phyloP scores from a whole-genome alignment of 768 basidiomycete species.

The Roridomyces roridus region DNA sequence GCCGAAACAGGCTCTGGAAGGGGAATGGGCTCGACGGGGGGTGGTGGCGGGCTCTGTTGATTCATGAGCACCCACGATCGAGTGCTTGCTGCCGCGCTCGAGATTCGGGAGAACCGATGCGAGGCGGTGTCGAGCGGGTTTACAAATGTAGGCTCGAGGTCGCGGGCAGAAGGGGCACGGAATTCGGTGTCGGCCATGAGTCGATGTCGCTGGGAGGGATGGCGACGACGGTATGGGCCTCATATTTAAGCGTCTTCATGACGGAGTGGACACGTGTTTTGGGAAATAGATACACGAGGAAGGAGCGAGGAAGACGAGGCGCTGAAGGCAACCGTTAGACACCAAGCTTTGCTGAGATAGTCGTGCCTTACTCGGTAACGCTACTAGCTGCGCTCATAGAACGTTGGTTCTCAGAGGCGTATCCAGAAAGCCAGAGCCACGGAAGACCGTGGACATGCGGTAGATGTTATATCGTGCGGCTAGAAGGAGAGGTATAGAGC shows the following conservation, averaged over 20 bases:
- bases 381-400: background rate
- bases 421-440: too few relatives aligned
- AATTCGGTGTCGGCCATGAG: constrained; percentile 20
- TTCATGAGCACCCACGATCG: constrained; percentile 26
- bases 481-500: too few relatives aligned
- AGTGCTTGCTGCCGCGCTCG: constrained; percentile 23
- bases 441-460: too few relatives aligned
- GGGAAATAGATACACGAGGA: background rate
- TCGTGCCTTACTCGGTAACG: constrained; percentile 5
- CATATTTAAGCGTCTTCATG: constrained; percentile 1
- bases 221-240: background rate
- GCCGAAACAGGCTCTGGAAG: constrained; percentile 18
- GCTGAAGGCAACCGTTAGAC: background rate
- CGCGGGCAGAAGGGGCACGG: background rate
- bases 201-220: background rate
- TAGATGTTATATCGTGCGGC: too few relatives aligned
- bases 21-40: constrained; percentile 17
- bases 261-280: constrained; percentile 11
- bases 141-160: constrained; percentile 9
- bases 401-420: too few relatives aligned
- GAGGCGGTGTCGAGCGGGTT: constrained; percentile 12
- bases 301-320: constrained; percentile 2
- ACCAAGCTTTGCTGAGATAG: background rate
- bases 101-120: constrained; percentile 13
- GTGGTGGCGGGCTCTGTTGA: constrained; percentile 11